Base-by-base conservation (phyloP, 352 stramenopile genomes). In the Globisporangium barbulae region DNA sequence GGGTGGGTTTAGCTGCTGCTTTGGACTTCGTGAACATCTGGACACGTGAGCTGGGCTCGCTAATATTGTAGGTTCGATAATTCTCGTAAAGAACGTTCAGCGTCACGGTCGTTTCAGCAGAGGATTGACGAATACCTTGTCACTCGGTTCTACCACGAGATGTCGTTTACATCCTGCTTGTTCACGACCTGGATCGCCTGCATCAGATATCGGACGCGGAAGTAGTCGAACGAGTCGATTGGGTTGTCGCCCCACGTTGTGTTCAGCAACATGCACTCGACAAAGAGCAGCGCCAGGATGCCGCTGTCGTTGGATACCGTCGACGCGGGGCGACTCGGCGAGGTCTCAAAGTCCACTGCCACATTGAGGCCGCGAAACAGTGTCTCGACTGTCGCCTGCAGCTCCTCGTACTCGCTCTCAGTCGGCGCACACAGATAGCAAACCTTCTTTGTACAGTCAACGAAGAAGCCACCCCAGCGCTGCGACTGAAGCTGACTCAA, bases 281-380 rank as follows among this genome's bases (percentile, higher is more conserved):
- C 25, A 28, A 65, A 65, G 49, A 65, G 59, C 49, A 65, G 49
- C 59, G 59, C 59, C 47, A 65, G 19, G 33, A 65, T 25, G 22
- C 59, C 59, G 49, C 49, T 65, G 30, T 65, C 49, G 49, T 45
- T 44, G 17, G 59, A 25, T 0, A 28, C 28, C 0, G 35, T 55
- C 25, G 48, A 45, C 10, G 49, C 41, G 33, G 37, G 17, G 10
- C 45, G 33, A 25, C 49, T 19, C 1, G 35, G 39, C 17, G 48
- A 49, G 15, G 25, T 33, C 48, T 57, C 35, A 48, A 64, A 58
- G 17, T 53, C 25, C 25, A 33, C 25, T 25, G 19, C 25, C 15
- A 44, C 19, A 31, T 35, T 35, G 57, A 55, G 25, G 25, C 21
- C 48, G 7, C 5, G 5, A 5, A 65, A 39, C 3, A 59, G 17